Percentiles rank a stretch among this genome's conserved stretches.
These are phyloP conservation scores for Yamadazyma scolyti DNA, from an alignment of 805 yeast species.

Conservation along the genomic window DNA sequence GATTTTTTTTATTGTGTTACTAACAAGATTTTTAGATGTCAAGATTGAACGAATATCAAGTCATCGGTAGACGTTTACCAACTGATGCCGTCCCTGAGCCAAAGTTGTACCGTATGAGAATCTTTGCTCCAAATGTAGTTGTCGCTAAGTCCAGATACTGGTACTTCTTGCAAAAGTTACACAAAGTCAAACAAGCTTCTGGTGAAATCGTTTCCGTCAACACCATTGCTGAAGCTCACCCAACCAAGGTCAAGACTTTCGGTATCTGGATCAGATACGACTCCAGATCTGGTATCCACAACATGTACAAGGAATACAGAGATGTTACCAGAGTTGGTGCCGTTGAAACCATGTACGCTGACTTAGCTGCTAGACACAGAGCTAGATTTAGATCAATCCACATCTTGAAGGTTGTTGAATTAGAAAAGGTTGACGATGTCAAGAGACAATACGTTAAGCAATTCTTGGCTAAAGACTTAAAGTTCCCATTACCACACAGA, in stretches of 20 bases:
- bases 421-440: constrained; percentile 95
- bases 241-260: constrained; percentile 99
- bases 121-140: constrained; percentile 98
- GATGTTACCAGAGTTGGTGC: constrained; percentile 99
- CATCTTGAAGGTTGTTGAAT: constrained; percentile 98
- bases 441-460: constrained; percentile 99
- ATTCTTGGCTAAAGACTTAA: constrained; percentile 90
- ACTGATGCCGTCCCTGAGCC: constrained; percentile 99
- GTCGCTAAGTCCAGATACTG: constrained; percentile 99
- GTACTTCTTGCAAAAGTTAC: constrained; percentile 99
- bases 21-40: constrained; percentile 51
- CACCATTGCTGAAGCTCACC: constrained; percentile 89
- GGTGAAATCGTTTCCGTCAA: constrained; percentile 98
- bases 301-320: constrained; percentile 99
- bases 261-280: constrained; percentile 99
- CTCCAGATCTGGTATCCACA: constrained; percentile 99
- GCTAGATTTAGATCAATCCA: constrained; percentile 99
- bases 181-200: constrained; percentile 99
- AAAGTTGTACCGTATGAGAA: constrained; percentile 99
- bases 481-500: constrained; percentile 99
- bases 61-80: constrained; percentile 99
- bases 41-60: constrained; percentile 98
- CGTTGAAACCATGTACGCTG: constrained; percentile 97
- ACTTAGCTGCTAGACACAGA: constrained; percentile 99
- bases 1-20: constrained; percentile 16